phyloP scores from a whole-genome alignment of 495 filamentous ascomycete genomes.

The Bathelium albidoporum region DNA sequence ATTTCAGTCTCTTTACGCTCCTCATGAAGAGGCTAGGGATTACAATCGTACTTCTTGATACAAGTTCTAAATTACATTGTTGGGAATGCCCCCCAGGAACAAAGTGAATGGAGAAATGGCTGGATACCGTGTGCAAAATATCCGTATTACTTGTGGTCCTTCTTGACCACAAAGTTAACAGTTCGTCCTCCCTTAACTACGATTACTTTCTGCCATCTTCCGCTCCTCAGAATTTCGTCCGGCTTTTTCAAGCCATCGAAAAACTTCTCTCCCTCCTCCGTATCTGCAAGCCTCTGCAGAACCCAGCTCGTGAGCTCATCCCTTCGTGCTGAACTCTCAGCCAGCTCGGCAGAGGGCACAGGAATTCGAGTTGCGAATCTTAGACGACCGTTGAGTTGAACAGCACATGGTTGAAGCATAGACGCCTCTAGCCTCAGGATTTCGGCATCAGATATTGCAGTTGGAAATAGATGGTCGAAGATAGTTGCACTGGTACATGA shows the following conservation, averaged over 20 bases:
- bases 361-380: conserved; percentile 53
- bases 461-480: conserved; percentile 27
- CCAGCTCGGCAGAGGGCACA: conserved; percentile 26
- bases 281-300: conserved; percentile 40
- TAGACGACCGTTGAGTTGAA: conserved; percentile 69
- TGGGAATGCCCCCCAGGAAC: too few species aligned
- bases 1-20: not conserved
- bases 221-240: conserved; percentile 29
- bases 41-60: too few species aligned
- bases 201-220: conserved; percentile 20
- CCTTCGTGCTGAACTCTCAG: conserved; percentile 9
- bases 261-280: conserved; percentile 38
- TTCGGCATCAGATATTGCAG: conserved; percentile 11
- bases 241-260: conserved; percentile 33
- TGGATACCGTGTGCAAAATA: not conserved
- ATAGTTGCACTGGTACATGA: conserved; percentile 29
- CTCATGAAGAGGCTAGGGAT: too few species aligned
- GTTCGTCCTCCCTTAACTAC: conserved; percentile 42
- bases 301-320: conserved; percentile 47
- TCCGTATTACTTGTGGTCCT: not conserved
- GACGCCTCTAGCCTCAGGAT: conserved; percentile 2
- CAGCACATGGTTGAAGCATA: conserved; percentile 42
- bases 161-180: conserved; percentile 46
- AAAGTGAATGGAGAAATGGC: not conserved
- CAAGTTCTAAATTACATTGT: too few species aligned